These are phyloP conservation scores for Yamadazyma mexicana DNA, from an alignment of 1,139 yeast species.

Conservation along the genomic window DNA sequence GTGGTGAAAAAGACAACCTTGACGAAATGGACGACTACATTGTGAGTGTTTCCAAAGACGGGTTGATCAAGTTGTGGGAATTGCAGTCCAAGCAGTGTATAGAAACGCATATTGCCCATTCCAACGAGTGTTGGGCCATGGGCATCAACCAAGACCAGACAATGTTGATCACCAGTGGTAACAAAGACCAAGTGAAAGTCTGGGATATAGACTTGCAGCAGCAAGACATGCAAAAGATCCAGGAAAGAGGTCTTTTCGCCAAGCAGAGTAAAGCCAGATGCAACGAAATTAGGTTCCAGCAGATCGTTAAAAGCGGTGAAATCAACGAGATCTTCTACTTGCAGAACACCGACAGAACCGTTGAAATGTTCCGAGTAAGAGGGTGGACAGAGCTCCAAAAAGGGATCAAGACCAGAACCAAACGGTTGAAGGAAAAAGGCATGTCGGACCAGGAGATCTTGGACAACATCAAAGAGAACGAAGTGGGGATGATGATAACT, in stretches of 20 bases:
- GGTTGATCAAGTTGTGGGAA: slow-evolving; percentile 91
- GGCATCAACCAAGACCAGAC: slow-evolving; percentile 43
- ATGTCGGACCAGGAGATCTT: slow-evolving; percentile 61
- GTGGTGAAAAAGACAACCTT: slow-evolving; percentile 31
- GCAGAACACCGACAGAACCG: slow-evolving; percentile 76
- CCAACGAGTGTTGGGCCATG: slow-evolving; percentile 90
- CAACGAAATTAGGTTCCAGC: slow-evolving; percentile 55
- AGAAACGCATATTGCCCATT: slow-evolving; percentile 92
- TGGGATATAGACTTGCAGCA: slow-evolving; percentile 67
- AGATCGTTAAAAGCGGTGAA: slow-evolving; percentile 29
- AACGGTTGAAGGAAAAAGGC: slow-evolving; percentile 72
- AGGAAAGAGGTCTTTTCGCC: slow-evolving; percentile 65
- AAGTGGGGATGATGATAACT: slow-evolving; percentile 58
- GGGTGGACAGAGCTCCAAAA: slow-evolving; percentile 75
- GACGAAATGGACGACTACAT: slow-evolving; percentile 70
- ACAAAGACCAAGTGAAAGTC: slow-evolving; percentile 77
- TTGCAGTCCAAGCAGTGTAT: slow-evolving; percentile 83
- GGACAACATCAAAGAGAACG: slow-evolving; percentile 52
- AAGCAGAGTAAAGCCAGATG: slow-evolving; percentile 82
- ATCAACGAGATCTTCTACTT: slow-evolving; percentile 60
- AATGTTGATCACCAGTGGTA: slow-evolving; percentile 68
- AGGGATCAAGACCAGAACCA: slow-evolving; percentile 76
- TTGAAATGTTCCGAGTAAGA: slow-evolving; percentile 82
- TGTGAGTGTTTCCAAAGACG: slow-evolving; percentile 82
- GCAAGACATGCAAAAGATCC: slow-evolving; percentile 54